Conservation (phyloP, 2,329 filamentous ascomycete genomes). For the Colletotrichum graminicola region DNA sequence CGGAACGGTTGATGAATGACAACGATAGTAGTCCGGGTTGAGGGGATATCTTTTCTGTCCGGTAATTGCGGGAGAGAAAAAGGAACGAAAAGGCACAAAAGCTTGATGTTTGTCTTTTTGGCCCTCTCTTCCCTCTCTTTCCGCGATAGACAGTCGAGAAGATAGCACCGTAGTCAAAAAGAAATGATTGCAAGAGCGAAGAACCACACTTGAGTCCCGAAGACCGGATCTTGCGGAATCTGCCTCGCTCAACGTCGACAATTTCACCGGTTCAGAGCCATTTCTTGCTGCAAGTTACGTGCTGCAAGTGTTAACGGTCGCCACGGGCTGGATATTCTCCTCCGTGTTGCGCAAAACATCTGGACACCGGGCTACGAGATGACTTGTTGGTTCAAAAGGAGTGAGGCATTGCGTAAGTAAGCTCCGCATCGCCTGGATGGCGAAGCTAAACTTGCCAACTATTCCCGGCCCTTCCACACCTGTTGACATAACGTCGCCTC, state of each 20-base stretch:
- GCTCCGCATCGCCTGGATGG: conserved; percentile 12
- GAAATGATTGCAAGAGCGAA: conserved; percentile 12
- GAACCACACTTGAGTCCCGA: not conserved
- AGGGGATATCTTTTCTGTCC: not conserved
- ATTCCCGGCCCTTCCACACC: not conserved
- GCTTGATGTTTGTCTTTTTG: conserved; percentile 10
- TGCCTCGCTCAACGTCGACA: not conserved
- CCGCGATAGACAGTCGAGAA: not conserved
- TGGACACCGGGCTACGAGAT: not conserved
- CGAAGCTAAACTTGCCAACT: not conserved
- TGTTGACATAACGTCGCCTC: not conserved
- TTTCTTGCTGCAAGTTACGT: not conserved
- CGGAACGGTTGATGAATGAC: conserved; percentile 12
- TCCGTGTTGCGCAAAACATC: not conserved
- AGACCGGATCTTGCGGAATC: not conserved
- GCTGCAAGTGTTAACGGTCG: not conserved
- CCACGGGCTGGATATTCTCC: not conserved
- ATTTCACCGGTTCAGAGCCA: not conserved
- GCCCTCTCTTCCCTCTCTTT: not conserved
- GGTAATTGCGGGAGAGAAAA: not conserved
- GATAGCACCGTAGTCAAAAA: not conserved
- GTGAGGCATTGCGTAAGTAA: not conserved
- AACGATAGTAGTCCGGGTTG: conserved; percentile 1
- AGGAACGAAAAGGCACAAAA: not conserved
- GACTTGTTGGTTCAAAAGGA: not conserved